Evolutionary conservation across 345 rosid species (phyloP).

Genomic region (Cardiospermum halicacabum): DNA sequence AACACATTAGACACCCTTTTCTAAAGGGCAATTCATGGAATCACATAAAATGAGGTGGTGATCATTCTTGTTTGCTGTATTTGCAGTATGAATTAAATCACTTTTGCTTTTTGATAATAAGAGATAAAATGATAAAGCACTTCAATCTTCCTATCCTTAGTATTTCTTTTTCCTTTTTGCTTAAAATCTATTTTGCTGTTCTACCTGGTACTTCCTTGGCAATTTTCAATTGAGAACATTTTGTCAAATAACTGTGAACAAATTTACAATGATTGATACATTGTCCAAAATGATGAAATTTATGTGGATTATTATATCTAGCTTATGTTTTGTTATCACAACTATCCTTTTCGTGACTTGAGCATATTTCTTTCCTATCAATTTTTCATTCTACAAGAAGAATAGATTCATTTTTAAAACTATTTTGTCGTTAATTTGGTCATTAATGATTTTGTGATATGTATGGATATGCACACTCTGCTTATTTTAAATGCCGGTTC

Average conservation of each 20-base stretch:
- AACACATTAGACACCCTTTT: neutral
- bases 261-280: neutral
- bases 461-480: no score
- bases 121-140: neutral
- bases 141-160: neutral
- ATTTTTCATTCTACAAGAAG: no score
- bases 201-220: neutral
- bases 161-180: neutral
- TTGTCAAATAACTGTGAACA: neutral
- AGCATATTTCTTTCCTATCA: neutral
- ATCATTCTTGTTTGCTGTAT: neutral
- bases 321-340: neutral
- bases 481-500: no score
- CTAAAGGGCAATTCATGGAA: neutral
- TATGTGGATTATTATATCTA: neutral
- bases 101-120: no score
- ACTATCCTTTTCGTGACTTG: neutral
- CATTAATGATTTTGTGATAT: neutral
- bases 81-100: neutral
- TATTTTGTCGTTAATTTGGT: neutral
- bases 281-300: neutral
- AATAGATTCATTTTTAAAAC: neutral
- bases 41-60: neutral
- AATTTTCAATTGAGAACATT: neutral
- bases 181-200: neutral